phyloP scores from a whole-genome alignment of 2,329 filamentous ascomycete genomes.

The Aureobasidium sp. region DNA sequence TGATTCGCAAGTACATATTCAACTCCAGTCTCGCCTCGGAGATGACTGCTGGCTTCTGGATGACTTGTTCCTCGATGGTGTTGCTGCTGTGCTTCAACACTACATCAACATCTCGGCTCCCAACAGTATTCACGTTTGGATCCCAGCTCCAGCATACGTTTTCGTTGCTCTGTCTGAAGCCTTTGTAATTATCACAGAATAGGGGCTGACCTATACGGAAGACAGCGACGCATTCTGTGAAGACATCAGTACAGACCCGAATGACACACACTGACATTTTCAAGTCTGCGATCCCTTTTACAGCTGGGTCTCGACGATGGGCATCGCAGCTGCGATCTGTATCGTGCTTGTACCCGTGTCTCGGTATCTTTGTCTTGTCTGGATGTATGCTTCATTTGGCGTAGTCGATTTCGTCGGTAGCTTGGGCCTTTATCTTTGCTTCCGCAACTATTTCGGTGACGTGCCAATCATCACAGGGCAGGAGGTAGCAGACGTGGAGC shows the following conservation, averaged over 20 bases:
- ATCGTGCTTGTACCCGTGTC: slow-evolving; percentile 55
- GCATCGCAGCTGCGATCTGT: slow-evolving; percentile 53
- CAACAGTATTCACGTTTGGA: slow-evolving; percentile 40
- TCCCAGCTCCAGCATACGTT: slow-evolving; percentile 32
- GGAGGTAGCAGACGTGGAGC: neutral
- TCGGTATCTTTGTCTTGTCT: slow-evolving; percentile 57
- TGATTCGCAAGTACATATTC: slow-evolving; percentile 33
- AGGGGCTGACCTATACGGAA: slow-evolving; percentile 40
- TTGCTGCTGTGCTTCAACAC: slow-evolving; percentile 36
- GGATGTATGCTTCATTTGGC: slow-evolving; percentile 62
- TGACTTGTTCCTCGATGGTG: slow-evolving; percentile 42
- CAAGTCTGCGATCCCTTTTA: slow-evolving; percentile 39
- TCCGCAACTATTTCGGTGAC: slow-evolving; percentile 49
- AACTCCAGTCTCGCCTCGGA: slow-evolving; percentile 43
- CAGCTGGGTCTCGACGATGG: slow-evolving; percentile 54
- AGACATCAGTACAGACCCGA: neutral
- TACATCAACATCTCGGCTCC: slow-evolving; percentile 41
- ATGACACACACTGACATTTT: neutral
- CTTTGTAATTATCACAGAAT: slow-evolving; percentile 39
- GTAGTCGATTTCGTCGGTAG: slow-evolving; percentile 57
- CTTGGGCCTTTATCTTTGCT: slow-evolving; percentile 60
- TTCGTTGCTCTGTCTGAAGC: slow-evolving; percentile 34
- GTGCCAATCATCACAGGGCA: neutral
- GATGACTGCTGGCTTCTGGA: slow-evolving; percentile 40
- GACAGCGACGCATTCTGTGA: slow-evolving; percentile 29